Evolutionary conservation across 176 grass and related monocot species (phyloP).

Genomic region (Hyparrhenia diplandra): DNA sequence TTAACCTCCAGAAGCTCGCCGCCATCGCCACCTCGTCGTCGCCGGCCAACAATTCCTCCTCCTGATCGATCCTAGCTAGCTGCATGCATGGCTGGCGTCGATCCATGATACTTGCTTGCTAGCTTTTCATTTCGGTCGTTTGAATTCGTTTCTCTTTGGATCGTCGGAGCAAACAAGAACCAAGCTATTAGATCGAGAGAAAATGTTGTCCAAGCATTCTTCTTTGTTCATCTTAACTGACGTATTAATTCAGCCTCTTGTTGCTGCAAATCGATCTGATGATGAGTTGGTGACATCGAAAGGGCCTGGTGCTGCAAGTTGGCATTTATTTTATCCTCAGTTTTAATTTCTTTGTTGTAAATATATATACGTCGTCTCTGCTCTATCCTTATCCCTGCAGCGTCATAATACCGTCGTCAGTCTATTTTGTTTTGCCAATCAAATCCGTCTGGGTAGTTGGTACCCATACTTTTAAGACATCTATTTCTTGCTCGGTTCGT

Average conservation of each 20-base stretch:
- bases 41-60: not conserved
- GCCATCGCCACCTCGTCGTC: constrained; percentile 40
- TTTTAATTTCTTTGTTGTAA: not conserved
- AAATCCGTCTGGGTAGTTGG: constrained; percentile 15
- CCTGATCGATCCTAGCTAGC: too few species aligned
- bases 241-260: not conserved
- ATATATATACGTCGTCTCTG: constrained; percentile 1
- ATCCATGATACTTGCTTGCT: not conserved
- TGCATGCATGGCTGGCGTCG: not conserved
- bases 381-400: constrained; percentile 47
- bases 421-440: constrained; percentile 21
- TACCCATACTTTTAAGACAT: constrained; percentile 18
- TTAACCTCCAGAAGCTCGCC: constrained; percentile 91
- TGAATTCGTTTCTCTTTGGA: not conserved
- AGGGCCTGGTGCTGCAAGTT: constrained; percentile 34
- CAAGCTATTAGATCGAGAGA: not conserved
- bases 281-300: constrained; percentile 32
- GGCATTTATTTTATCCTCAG: not conserved
- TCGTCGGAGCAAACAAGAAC: not conserved
- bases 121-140: not conserved
- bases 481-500: constrained; percentile 2
- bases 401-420: constrained; percentile 40
- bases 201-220: constrained; percentile 3
- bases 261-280: constrained; percentile 28
- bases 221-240: not conserved